Conservation (phyloP, 129 eudicot species). For the Helianthus annuus region HanXRQr2.0-SUNRISE NC_035436.2:206128987-206129486, state of each 20-base stretch:
- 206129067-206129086: too few species aligned
- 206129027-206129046: too few species aligned
- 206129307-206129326: constrained; percentile 64
- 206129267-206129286: constrained; percentile 43
- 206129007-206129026: too few species aligned
- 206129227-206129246: constrained; percentile 21
- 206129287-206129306: constrained; percentile 47
- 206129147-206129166: too few species aligned
- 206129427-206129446: constrained; percentile 15
- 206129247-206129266: constrained; percentile 39
- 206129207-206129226: neutral
- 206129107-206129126: too few species aligned
- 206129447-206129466: neutral
- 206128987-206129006: too few species aligned
- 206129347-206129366: constrained; percentile 27
- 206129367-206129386: constrained; percentile 28
- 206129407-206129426: constrained; percentile 24
- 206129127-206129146: too few species aligned
- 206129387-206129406: constrained; percentile 1
- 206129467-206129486: too few species aligned
- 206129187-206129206: too few species aligned
- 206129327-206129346: constrained; percentile 21
- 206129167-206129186: too few species aligned
- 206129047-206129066: too few species aligned
- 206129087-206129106: too few species aligned